phyloP scores from a whole-genome alignment of 2,329 filamentous ascomycete genomes.

The Amesomyces nigricolor region DNA sequence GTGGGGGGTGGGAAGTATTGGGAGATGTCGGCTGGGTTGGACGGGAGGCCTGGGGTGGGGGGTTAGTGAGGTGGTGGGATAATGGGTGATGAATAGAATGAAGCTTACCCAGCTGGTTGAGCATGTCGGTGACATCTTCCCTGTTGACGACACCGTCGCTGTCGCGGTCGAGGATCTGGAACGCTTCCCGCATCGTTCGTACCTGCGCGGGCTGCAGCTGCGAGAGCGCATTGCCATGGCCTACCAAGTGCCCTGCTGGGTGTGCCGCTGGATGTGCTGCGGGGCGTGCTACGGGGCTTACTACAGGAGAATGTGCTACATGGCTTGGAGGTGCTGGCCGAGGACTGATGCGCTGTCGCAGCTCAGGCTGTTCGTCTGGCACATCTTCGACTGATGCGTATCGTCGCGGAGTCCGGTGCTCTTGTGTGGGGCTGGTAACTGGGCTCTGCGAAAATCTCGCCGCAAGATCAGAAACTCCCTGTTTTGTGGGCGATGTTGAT shows the following conservation, averaged over 20 bases:
- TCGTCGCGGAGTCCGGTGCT: slow-evolving; percentile 36
- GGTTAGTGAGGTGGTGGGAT: slow-evolving; percentile 2
- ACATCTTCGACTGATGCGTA: slow-evolving; percentile 14
- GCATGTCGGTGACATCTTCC: slow-evolving; percentile 81
- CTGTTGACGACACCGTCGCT: slow-evolving; percentile 78
- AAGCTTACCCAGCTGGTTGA: slow-evolving; percentile 68
- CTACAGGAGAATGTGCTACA: slow-evolving; percentile 2
- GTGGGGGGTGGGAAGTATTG: slow-evolving; percentile 75
- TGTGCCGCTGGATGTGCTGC: no score
- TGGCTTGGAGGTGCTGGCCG: slow-evolving; percentile 10
- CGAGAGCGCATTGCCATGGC: slow-evolving; percentile 51
- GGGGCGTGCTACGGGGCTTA: slow-evolving; percentile 9
- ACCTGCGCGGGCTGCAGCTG: slow-evolving; percentile 77
- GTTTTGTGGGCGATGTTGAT: slow-evolving; percentile 54
- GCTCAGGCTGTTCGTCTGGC: slow-evolving; percentile 5
- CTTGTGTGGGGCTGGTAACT: slow-evolving; percentile 38
- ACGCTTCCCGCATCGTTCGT: slow-evolving; percentile 82
- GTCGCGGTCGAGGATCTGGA: slow-evolving; percentile 86
- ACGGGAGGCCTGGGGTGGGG: slow-evolving; percentile 58
- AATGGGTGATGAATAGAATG: not conserved
- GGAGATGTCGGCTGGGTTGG: slow-evolving; percentile 63
- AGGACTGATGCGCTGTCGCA: slow-evolving; percentile 12
- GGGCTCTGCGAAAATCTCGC: slow-evolving; percentile 38
- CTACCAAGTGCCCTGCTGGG: not conserved
- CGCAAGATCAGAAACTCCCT: slow-evolving; percentile 39